Conservation (phyloP, 495 filamentous ascomycete species). For the Aspergillus sparsus region DNA sequence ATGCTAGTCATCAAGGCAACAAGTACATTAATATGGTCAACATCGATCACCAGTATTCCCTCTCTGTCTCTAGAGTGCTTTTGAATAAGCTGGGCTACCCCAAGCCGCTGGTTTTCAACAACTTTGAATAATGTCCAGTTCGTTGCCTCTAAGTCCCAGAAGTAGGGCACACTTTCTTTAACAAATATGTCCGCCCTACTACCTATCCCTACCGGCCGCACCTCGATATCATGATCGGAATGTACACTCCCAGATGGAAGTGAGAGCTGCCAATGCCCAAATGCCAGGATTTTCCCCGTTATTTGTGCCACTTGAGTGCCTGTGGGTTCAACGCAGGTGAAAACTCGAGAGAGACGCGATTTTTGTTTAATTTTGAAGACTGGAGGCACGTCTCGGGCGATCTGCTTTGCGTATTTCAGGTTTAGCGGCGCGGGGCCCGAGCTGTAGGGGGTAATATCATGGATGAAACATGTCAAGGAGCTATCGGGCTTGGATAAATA, state of each 20-base stretch:
- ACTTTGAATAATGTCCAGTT: background rate
- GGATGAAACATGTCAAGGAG: background rate
- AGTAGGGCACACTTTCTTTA: background rate
- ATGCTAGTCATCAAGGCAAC: background rate
- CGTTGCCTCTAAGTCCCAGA: background rate
- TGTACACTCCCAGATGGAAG: background rate
- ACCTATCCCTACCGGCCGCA: background rate
- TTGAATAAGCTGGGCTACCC: background rate
- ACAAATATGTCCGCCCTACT: background rate
- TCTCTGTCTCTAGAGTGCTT: background rate
- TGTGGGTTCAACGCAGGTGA: background rate
- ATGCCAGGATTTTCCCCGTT: background rate
- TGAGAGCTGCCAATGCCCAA: background rate
- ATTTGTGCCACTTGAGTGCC: background rate
- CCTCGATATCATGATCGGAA: background rate
- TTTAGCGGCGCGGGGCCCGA: background rate
- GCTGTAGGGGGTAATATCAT: background rate
- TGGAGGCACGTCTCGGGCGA: background rate
- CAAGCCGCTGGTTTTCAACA: background rate
- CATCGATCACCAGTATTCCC: background rate
- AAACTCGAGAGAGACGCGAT: background rate
- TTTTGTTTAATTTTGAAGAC: background rate
- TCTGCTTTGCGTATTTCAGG: background rate
- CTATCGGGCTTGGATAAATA: background rate
- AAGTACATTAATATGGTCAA: background rate